Conservation (phyloP, 371 early-diverging fungal species). For the Rhizopus stolonifer region DNA sequence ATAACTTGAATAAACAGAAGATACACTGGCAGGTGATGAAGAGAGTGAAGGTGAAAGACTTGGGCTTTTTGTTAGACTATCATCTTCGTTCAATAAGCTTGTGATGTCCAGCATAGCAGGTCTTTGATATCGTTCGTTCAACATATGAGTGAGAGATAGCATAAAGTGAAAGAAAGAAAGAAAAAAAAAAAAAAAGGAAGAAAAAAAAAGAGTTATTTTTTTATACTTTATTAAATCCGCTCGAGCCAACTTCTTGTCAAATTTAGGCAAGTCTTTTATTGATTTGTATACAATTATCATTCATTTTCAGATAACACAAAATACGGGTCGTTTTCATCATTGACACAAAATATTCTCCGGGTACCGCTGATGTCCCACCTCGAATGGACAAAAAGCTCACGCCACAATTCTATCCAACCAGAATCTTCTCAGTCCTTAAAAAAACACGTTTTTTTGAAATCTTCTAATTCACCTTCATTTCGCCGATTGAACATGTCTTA, state of each 20-base stretch:
- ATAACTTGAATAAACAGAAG: conserved; percentile 24
- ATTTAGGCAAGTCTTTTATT: not conserved
- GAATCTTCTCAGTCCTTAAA: not conserved
- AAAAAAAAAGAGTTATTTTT: conserved; percentile 5
- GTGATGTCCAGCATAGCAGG: conserved; percentile 44
- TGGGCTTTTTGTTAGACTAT: conserved; percentile 21
- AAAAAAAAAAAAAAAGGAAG: conserved; percentile 8
- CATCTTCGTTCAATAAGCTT: conserved; percentile 18
- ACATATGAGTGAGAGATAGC: conserved; percentile 27
- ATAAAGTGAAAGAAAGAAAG: conserved; percentile 17
- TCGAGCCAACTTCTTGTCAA: conserved; percentile 23
- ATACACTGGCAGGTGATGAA: conserved; percentile 32
- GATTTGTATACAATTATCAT: too few species aligned
- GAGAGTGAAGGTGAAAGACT: conserved; percentile 38
- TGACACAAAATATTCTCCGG: not conserved
- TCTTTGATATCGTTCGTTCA: conserved; percentile 24
- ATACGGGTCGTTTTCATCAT: conserved; percentile 21
- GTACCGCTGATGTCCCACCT: not conserved
- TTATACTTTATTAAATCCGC: conserved; percentile 7
- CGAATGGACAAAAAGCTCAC: conserved; percentile 22
- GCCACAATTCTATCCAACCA: conserved; percentile 31
- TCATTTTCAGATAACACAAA: conserved; percentile 10
- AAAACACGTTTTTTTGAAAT: conserved; percentile 10
- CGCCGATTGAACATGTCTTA: too few species aligned
- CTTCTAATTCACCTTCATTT: not conserved